Conservation (phyloP, 495 filamentous ascomycete species). For the Lophiotrema nucula region DNA sequence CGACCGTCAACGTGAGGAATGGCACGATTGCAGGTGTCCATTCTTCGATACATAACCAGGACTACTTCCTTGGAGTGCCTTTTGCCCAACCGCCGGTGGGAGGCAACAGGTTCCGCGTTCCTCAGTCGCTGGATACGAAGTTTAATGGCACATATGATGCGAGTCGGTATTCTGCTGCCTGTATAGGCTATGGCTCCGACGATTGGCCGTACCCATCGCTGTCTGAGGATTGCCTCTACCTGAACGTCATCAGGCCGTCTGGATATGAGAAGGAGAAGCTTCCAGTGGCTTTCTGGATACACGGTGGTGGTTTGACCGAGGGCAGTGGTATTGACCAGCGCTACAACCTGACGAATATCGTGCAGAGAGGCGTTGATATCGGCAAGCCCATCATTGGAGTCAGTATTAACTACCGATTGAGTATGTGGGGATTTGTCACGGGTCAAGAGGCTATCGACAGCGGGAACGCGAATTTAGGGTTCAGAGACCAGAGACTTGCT, state of each 20-base stretch:
- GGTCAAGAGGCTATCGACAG: constrained; percentile 41
- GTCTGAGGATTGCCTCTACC: constrained; percentile 62
- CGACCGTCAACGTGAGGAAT: constrained; percentile 37
- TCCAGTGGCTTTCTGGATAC: constrained; percentile 68
- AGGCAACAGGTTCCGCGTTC: constrained; percentile 57
- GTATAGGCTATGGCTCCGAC: constrained; percentile 45
- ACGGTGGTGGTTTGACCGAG: constrained; percentile 45
- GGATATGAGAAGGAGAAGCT: constrained; percentile 54
- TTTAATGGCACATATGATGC: constrained; percentile 48
- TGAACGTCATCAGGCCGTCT: constrained; percentile 63
- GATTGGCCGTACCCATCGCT: constrained; percentile 11
- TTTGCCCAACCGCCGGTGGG: constrained; percentile 63
- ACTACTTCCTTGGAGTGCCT: constrained; percentile 62
- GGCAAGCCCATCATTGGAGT: constrained; percentile 61
- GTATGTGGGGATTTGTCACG: constrained; percentile 54
- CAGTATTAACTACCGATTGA: constrained; percentile 60
- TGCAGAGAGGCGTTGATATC: constrained; percentile 52
- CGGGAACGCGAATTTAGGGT: constrained; percentile 57
- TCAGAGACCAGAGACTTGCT: constrained; percentile 60
- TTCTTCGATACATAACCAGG: constrained; percentile 36
- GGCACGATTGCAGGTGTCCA: constrained; percentile 39
- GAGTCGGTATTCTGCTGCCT: constrained; percentile 42
- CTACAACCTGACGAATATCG: constrained; percentile 55
- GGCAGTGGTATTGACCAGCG: constrained; percentile 37
- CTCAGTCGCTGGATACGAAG: constrained; percentile 51